Evolutionary conservation across 2,329 filamentous ascomycete species (phyloP).

Genomic region (Fusarium nisikadoi): DNA sequence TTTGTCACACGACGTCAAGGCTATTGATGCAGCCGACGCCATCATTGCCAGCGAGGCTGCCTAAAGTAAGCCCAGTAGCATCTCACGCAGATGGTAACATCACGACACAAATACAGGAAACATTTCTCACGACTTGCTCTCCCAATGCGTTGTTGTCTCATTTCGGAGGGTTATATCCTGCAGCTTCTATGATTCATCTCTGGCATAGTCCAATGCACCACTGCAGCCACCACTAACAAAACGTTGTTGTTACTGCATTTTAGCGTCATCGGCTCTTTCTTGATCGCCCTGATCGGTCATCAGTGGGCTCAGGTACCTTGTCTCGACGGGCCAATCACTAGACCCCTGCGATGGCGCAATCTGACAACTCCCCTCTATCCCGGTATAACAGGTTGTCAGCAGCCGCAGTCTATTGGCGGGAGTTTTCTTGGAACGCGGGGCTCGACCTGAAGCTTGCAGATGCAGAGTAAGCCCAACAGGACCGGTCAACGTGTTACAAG

Average conservation of each 20-base stretch:
- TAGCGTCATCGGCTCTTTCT: neutral
- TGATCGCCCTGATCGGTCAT: neutral
- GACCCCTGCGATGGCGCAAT: neutral
- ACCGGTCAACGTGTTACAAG: slow-evolving; percentile 13
- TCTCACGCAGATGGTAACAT: neutral
- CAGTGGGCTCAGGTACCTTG: neutral
- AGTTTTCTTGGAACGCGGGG: neutral
- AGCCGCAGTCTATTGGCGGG: neutral
- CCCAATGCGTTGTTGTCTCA: neutral
- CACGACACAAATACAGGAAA: too few species aligned
- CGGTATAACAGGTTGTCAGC: neutral
- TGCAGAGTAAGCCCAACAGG: slow-evolving; percentile 9
- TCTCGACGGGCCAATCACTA: neutral
- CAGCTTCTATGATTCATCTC: neutral
- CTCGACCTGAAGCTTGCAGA: neutral
- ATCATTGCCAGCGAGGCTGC: neutral
- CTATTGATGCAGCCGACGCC: neutral
- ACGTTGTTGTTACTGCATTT: neutral
- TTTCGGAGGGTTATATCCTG: neutral
- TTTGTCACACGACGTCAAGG: neutral
- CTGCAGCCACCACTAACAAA: neutral
- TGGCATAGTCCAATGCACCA: neutral
- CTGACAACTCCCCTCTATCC: neutral
- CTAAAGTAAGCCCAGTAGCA: neutral
- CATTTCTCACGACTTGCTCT: neutral